Evolutionary conservation across 2,329 filamentous ascomycete species (phyloP).

Genomic region (Xylariaceae sp.): DNA sequence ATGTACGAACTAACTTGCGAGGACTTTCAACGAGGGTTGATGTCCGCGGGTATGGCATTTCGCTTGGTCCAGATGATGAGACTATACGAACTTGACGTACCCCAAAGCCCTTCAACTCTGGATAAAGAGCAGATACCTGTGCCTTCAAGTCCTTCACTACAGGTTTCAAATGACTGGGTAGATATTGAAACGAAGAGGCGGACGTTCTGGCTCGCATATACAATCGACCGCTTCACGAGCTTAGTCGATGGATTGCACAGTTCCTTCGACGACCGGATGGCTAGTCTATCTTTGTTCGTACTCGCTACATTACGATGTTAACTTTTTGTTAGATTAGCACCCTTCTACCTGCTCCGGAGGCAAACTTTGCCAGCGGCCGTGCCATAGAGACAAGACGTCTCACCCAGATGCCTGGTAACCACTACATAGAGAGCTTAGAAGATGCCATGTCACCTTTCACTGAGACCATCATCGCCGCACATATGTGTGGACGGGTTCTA

Average conservation of each 20-base stretch:
- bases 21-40: too few species aligned
- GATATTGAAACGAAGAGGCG: constrained; percentile 13
- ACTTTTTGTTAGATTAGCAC: constrained; percentile 11
- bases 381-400: constrained; percentile 7
- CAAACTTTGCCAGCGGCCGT: constrained; percentile 8
- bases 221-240: constrained; percentile 14
- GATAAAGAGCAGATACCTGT: too few species aligned
- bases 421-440: background rate
- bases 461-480: constrained; percentile 7
- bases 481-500: constrained; percentile 10
- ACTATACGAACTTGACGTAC: too few species aligned
- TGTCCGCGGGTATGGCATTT: too few species aligned
- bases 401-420: constrained; percentile 4
- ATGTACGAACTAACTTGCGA: too few species aligned
- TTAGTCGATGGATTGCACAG: constrained; percentile 6
- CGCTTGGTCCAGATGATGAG: too few species aligned
- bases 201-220: constrained; percentile 18
- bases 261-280: constrained; percentile 6
- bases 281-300: background rate
- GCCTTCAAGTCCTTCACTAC: too few species aligned
- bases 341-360: constrained; percentile 9
- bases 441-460: constrained; percentile 9
- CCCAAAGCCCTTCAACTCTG: too few species aligned
- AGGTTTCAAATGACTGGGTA: constrained; percentile 16
- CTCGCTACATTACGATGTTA: background rate